Evolutionary conservation across 202 grass and related monocot genomes (phyloP), one percentile per base, ranked within the genome.

Genomic region (Elaeis oleifera): DNA sequence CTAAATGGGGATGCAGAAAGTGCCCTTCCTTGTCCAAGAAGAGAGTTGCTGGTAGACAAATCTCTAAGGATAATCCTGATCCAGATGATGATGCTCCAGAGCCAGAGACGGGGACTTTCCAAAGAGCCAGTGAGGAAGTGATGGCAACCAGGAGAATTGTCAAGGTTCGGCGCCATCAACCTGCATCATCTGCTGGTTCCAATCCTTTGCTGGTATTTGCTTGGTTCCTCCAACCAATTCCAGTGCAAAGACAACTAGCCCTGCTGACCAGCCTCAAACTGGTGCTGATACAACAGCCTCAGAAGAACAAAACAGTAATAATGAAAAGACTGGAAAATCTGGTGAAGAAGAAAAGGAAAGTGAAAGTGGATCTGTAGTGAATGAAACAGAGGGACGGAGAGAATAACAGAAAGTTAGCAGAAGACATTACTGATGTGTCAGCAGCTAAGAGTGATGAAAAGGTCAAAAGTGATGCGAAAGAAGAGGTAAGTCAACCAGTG

Each of bases 71-170:
- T 56, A 73, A 85, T 74, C 92, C 92, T 80, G 88, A 91, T 68
- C 77, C 71, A 56, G 92, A 97, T 70, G 88, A 92, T 24, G 84
- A 84, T 44, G 63, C 67, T 60, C 7, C 72, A 19, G 94, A 92
- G 5, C 60, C 52, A 59, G 85, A 89, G 54, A 78, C 77, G 62
- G 88, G 88, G 25, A 75, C 85, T 39, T 99, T 99, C 76, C 79
- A 89, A 78, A 99, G 82, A 78, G 94, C 94, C 69, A 86, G 71
- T 67, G 94, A 99, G 74, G 88, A 99, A 88, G 88, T 99, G 56
- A 89, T 99, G 94, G 94, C 94, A 63, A 78, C 84, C 17, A 79
- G 78, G 53, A 89, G 72, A 72, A 78, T 99, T 61, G 85, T 99
- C 27, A 99, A 89, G 76, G 85, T 99, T 68, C 83, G 79, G 39